Base-by-base conservation (phyloP, 768 basidiomycete species). In the Infundibulicybe gibba region DNA sequence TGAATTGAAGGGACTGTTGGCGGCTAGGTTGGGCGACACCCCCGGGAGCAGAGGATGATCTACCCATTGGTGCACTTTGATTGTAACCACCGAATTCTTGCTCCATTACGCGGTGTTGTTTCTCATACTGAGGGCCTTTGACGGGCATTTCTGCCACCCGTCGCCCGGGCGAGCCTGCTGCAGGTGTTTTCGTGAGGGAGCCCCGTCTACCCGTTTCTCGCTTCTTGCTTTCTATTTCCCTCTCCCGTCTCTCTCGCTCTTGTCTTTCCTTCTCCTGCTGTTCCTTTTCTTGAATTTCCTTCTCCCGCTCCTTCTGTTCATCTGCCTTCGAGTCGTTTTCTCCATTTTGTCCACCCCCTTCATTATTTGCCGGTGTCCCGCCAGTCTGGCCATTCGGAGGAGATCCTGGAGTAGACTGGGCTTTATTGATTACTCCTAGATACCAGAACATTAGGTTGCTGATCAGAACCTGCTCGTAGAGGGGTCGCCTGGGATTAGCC, bases 391-490 rank as follows among this genome's bases (percentile, higher is more conserved):
- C 63, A 33, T 59, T 62, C 21, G 67, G 53, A 33, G 74, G 55
- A 11, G 70, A 61, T 3, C 71, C 64, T 12, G 75, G 70, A 44
- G 60, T 77, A 3, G 25, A 25, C 58, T 85, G 86, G 15, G 90
- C 80, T 67, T 95, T 94, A 67, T 97, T 97, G 68, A 97, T 98
- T 54, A 97, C 85, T 11, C 94, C 92, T 32, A 99, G 77, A 63
- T 98, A 99, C 97, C 97, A 99, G 75, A 99, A 98, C 92, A 95
- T 97, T 58, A 93, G 71, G 61, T 93, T 93, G 61, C 87, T 90
- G 64, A 90, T 92, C 48, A 91, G 71, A 45, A 89, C 97, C 66
- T 99, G 97, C 71, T 99, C 97, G 59, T 97, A 98, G 14, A 99
- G 75, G 20, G 97, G 94, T 39, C 97, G 79, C 49, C 97, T 79